Evolutionary conservation across 2,329 filamentous ascomycete genomes (phyloP), one percentile per base, ranked within the genome.

Genomic region (Penicillium carneum): DNA sequence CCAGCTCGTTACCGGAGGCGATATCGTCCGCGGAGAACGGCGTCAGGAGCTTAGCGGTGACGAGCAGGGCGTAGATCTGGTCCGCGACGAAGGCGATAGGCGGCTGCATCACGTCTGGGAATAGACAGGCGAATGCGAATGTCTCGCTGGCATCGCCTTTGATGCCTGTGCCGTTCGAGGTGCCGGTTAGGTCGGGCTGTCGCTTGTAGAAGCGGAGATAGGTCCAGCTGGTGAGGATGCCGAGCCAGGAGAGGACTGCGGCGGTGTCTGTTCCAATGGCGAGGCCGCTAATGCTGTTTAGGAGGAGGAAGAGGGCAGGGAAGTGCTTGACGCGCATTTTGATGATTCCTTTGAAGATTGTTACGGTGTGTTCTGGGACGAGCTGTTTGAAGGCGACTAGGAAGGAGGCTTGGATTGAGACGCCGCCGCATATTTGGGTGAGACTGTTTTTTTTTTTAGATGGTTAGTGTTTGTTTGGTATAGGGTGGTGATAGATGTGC

Each of bases 331-430:
- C 93, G 69, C 94, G 91, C 77, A 98, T 88, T 62, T 95, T 96
- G 61, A 98, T 77, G 63, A 97, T 82, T 66, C 93, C 93, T 66
- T 90, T 90, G 81, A 97, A 94, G 61, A 99, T 87, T 4, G 94
- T 95, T 55, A 98, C 94, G 11, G 95, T 99, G 78, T 99, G 95
- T 64, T 97, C 93, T 23, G 95, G 95, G 38, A 98, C 90, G 51
- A 99, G 91, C 79, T 99, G 95, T 80, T 96, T 98, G 80, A 98
- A 97, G 57, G 94, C 92, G 71, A 98, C 92, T 63, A 99, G 90
- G 81, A 98, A 98, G 63, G 91, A 89, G 48, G 95, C 93, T 78
- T 97, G 94, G 60, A 97, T 84, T 16, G 93, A 88, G 65, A 97
- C 89, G 57, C 93, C 93, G 69, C 95, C 95, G 69, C 91, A 91